These are phyloP conservation scores for Yamadazyma akitaensis DNA, from an alignment of 805 yeast genomes.

Conservation along the genomic window DNA sequence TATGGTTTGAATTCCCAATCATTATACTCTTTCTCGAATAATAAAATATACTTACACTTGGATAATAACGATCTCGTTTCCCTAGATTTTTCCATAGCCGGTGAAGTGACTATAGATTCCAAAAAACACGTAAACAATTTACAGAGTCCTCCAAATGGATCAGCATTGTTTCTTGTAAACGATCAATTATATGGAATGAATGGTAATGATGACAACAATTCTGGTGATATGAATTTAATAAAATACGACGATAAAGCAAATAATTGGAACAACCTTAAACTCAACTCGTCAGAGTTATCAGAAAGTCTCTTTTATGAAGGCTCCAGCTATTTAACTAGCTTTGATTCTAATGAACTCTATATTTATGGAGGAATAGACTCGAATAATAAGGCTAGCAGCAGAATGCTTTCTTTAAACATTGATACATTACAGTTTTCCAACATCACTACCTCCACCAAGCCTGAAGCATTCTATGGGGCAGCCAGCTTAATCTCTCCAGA, in stretches of 20 bases:
- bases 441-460: conserved; percentile 49
- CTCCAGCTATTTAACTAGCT: conserved; percentile 43
- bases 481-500: conserved; percentile 42
- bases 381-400: conserved; percentile 25
- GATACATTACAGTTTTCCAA: conserved; percentile 28
- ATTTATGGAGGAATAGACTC: conserved; percentile 49
- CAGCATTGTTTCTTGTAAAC: conserved; percentile 30
- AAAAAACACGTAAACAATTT: conserved; percentile 19
- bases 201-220: conserved; percentile 3
- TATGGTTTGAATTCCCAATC: conserved; percentile 15
- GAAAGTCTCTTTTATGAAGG: conserved; percentile 31
- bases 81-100: conserved; percentile 34
- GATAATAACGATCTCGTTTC: conserved; percentile 34
- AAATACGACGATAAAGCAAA: conserved; percentile 4
- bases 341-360: conserved; percentile 38
- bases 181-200: conserved; percentile 25
- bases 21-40: conserved; percentile 31
- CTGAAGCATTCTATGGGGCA: conserved; percentile 55
- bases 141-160: conserved; percentile 30
- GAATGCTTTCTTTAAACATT: conserved; percentile 47
- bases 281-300: conserved; percentile 20
- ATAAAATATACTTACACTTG: conserved; percentile 33
- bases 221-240: conserved; percentile 2
- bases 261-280: conserved; percentile 9
- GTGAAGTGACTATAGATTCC: conserved; percentile 17